Evolutionary conservation across 148 eudicot species (phyloP).

Genomic region (Diospyros kaki): DNA sequence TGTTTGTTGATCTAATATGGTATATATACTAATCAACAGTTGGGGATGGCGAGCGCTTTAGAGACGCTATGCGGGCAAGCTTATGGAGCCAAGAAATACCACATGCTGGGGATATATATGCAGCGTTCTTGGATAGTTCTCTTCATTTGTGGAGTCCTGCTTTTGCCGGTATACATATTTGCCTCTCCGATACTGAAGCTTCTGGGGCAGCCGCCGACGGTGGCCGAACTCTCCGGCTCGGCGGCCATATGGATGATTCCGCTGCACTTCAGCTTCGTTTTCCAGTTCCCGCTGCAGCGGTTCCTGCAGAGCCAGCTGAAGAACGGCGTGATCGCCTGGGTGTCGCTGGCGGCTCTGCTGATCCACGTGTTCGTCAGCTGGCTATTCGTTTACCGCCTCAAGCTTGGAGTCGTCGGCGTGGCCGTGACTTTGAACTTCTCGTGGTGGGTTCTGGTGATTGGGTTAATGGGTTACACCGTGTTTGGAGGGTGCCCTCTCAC

Average conservation of each 20-base stretch:
- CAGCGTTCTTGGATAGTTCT: slow-evolving; percentile 54
- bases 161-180: slow-evolving; percentile 35
- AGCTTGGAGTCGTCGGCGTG: slow-evolving; percentile 33
- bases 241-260: slow-evolving; percentile 42
- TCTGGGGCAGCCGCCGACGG: slow-evolving; percentile 37
- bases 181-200: slow-evolving; percentile 40
- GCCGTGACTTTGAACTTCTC: slow-evolving; percentile 32
- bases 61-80: slow-evolving; percentile 63
- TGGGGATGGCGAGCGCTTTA: slow-evolving; percentile 62
- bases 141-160: slow-evolving; percentile 26
- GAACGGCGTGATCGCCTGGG: slow-evolving; percentile 38
- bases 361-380: slow-evolving; percentile 38
- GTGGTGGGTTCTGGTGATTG: slow-evolving; percentile 48
- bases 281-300: slow-evolving; percentile 51
- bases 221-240: slow-evolving; percentile 38
- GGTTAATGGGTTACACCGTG: slow-evolving; percentile 29
- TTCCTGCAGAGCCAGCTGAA: slow-evolving; percentile 54
- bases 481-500: slow-evolving; percentile 45
- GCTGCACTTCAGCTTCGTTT: slow-evolving; percentile 47
- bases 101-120: slow-evolving; percentile 56
- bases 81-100: slow-evolving; percentile 49
- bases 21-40: slow-evolving; percentile 13
- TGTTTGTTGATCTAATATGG: not conserved
- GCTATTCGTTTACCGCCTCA: slow-evolving; percentile 29
- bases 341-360: slow-evolving; percentile 24